Evolutionary conservation across 306 rosid genomes (phyloP), one percentile per base, ranked within the genome.

Genomic region (Vigna angularis): DNA sequence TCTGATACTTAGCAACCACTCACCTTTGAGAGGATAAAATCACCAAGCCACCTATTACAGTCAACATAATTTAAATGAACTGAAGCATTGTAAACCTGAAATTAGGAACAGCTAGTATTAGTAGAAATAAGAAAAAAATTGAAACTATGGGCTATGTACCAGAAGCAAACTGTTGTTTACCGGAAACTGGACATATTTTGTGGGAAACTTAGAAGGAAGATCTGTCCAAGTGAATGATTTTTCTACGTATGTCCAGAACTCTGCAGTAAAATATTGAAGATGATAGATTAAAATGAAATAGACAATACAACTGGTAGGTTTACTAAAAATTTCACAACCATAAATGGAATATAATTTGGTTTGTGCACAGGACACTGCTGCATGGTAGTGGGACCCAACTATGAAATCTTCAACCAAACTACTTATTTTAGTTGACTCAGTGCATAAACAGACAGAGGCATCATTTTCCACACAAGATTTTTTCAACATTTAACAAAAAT

Each of bases 31-130:
- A 95, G 98, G 55, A 95, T 82, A 83, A 89, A 93, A 82, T 95
- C 98, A 51, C 99, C 99, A 13, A 95, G 93, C 99, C 99, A 95
- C 77, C 99, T 93, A 86, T 80, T 95, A 81, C 99, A 95, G 91
- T 95, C 99, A 55, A 95, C 99, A 38, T 93, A 95, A 81, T 95
- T 95, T 32, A 93, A 79, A 88, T 95, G 99, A 75, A 95, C 88
- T 6, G 93, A 81, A 34, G 97, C 97, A 78, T 84, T 88, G 79
- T 92, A 87, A 64, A 93, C 89, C 99, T 95, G 93, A 85, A 85
- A 89, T 79, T 71, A 70, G 64, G 77, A 53, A 74, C 47, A 1
- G 20, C 14, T 20, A 42, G 53, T 42, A 66, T 42, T 70, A 92
- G 87, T 70, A 92, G 87, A 34, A 63, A 63, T 57, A 7, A 64